Evolutionary conservation across 2,329 filamentous ascomycete species (phyloP), one percentile per base, ranked within the genome.

Genomic region (Ceratocystis papillata): DNA sequence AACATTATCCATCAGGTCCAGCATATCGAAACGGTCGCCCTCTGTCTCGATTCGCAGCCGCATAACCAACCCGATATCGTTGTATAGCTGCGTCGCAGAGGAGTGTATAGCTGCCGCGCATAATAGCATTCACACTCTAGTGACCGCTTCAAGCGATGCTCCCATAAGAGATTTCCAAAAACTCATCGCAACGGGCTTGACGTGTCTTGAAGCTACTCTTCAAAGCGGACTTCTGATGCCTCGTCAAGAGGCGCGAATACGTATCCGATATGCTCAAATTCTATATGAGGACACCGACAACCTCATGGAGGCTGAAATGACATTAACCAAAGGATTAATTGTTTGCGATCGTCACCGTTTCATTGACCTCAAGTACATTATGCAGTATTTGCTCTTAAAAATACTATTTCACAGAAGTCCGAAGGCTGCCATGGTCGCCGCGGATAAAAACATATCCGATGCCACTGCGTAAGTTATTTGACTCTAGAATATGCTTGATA

Each of bases 271-370:
- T 74, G 88, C 88, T 1, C 84, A 82, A 44, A 77, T 92, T 5
- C 74, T 93, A 28, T 81, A 85, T 46, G 85, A 90, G 69, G 89
- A 93, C 75, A 92, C 88, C 1, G 86, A 89, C 44, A 91, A 91
- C 69, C 77, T 85, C 10, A 85, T 84, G 76, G 85, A 89, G 70
- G 86, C 87, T 1, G 88, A 92, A 74, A 87, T 85, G 12, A 79
- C 85, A 2, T 74, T 93, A 66, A 86, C 82, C 50, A 89, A 89
- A 74, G 87, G 87, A 5, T 85, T 89, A 65, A 81, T 83, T 1
- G 77, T 88, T 1, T 89, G 86, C 70, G 85, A 87, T 68, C 84
- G 77, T 73, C 74, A 78, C 65, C 75, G 76, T 7, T 69, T 78
- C 67, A 72, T 75, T 30, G 88, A 92, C 70, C 75, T 91, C 48